phyloP scores from a whole-genome alignment of 352 stramenopile genomes.

The Halophytophthora polymorphica region DNA sequence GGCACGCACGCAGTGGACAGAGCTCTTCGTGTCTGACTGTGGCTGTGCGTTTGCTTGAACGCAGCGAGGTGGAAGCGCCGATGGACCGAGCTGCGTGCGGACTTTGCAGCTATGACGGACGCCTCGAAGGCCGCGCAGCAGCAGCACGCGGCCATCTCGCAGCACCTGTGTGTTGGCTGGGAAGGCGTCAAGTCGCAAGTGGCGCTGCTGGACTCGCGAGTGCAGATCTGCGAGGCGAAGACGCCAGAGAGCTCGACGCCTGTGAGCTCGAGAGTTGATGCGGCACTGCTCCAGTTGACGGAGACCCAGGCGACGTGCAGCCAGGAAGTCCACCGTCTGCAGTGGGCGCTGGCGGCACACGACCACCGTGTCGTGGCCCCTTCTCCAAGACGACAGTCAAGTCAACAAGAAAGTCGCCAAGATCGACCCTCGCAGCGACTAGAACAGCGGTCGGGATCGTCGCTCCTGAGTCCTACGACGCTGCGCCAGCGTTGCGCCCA shows the following conservation, averaged over 20 bases:
- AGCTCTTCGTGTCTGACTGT: no score
- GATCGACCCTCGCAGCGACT: background rate
- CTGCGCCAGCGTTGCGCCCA: conserved; percentile 15
- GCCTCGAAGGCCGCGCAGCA: conserved; percentile 5
- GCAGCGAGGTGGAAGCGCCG: conserved; percentile 1
- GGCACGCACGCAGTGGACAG: no score
- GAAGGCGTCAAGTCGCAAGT: conserved; percentile 2
- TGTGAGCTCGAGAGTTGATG: background rate
- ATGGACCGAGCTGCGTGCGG: conserved; percentile 10
- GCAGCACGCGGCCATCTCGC: conserved; percentile 1
- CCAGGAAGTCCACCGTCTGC: conserved; percentile 12
- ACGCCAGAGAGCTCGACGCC: background rate
- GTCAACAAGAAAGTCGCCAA: background rate
- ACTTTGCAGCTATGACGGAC: conserved; percentile 10
- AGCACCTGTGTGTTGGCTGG: conserved; percentile 5
- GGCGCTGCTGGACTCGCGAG: background rate
- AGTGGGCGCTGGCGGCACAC: conserved; percentile 8
- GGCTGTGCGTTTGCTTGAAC: background rate
- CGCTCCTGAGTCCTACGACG: conserved; percentile 5
- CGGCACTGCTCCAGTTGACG: conserved; percentile 5
- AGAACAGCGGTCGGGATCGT: background rate
- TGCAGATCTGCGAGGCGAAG: background rate
- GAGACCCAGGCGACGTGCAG: conserved; percentile 3
- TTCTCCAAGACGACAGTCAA: background rate
- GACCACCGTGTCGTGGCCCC: conserved; percentile 2